Evolutionary conservation across 2,329 filamentous ascomycete species (phyloP).

Genomic region (Rhexocercosporidium sp.): DNA sequence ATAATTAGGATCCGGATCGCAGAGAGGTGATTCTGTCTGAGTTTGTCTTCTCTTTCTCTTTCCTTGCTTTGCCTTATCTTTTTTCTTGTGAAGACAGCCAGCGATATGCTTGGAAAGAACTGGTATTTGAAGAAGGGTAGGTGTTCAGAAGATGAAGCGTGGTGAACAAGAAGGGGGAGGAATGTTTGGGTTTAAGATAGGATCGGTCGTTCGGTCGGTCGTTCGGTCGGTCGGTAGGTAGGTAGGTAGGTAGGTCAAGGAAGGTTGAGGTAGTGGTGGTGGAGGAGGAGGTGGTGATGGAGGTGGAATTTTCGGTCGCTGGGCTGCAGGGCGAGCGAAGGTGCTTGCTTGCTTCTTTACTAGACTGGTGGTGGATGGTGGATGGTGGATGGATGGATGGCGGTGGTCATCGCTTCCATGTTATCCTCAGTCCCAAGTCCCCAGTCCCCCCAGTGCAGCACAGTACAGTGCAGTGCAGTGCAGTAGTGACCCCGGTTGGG

Average conservation of each 20-base stretch:
- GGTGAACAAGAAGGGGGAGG: neutral
- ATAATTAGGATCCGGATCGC: neutral
- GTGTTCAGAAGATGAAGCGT: neutral
- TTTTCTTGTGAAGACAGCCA: neutral
- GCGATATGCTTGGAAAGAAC: neutral
- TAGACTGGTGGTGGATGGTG: too few species aligned
- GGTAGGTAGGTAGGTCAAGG: too few species aligned
- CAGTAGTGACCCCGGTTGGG: neutral
- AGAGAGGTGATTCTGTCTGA: neutral
- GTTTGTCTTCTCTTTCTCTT: neutral
- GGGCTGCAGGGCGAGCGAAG: neutral
- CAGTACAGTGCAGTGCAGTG: too few species aligned
- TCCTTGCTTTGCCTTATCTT: too few species aligned
- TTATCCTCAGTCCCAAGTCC: too few species aligned
- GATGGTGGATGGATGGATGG: too few species aligned
- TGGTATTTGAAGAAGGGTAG: neutral
- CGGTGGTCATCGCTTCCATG: too few species aligned
- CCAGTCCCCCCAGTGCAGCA: neutral
- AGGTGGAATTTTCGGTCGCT: neutral
- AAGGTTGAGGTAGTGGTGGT: neutral
- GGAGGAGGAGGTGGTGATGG: neutral
- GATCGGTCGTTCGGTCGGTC: too few species aligned
- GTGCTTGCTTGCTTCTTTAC: constrained; percentile 6
- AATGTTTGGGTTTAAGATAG: constrained; percentile 7
- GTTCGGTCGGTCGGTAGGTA: too few species aligned